Conservation (phyloP, 106 monocot species). For the Cymbidium sinense region DNA sequence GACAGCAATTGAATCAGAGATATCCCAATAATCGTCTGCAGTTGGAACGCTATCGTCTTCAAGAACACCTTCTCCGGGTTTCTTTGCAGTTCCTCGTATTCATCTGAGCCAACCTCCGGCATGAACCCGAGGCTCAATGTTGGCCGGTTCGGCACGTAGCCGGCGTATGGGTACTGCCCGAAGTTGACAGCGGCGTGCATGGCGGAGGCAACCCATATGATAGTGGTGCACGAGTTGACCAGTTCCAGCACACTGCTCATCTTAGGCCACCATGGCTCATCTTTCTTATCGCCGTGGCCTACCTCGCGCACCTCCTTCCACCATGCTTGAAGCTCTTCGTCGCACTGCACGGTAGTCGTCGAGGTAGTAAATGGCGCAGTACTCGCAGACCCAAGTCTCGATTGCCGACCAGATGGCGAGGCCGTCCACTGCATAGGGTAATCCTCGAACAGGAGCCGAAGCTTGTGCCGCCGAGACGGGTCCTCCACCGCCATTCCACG, state of each 20-base stretch:
- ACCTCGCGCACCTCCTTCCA: slow-evolving; percentile 40
- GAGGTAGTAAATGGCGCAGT: slow-evolving; percentile 31
- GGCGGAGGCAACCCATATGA: slow-evolving; percentile 59
- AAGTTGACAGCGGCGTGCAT: slow-evolving; percentile 72
- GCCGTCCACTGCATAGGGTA: slow-evolving; percentile 72
- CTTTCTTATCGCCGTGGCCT: slow-evolving; percentile 44
- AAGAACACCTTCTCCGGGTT: slow-evolving; percentile 43
- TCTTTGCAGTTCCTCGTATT: slow-evolving; percentile 29
- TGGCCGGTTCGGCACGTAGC: slow-evolving; percentile 63
- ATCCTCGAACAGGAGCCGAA: slow-evolving; percentile 41
- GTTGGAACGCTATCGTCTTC: slow-evolving; percentile 13
- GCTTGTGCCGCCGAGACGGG: slow-evolving; percentile 33
- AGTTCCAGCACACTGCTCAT: slow-evolving; percentile 21
- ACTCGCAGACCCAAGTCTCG: slow-evolving; percentile 30
- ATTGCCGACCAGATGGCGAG: slow-evolving; percentile 61
- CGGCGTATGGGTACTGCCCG: slow-evolving; percentile 61
- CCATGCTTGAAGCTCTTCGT: slow-evolving; percentile 60
- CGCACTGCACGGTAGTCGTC: slow-evolving; percentile 15
- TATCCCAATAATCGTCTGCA: neutral
- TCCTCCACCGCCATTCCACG: slow-evolving; percentile 55
- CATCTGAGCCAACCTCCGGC: slow-evolving; percentile 31
- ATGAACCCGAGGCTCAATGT: slow-evolving; percentile 37
- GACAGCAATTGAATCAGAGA: neutral
- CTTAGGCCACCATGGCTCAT: slow-evolving; percentile 48
- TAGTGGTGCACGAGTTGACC: slow-evolving; percentile 33